A percentile compares a stretch with the other conserved stretches of the same genome.
Conservation (phyloP, 2,329 filamentous ascomycete genomes). For the Chaetoscypha palmicola region DNA sequence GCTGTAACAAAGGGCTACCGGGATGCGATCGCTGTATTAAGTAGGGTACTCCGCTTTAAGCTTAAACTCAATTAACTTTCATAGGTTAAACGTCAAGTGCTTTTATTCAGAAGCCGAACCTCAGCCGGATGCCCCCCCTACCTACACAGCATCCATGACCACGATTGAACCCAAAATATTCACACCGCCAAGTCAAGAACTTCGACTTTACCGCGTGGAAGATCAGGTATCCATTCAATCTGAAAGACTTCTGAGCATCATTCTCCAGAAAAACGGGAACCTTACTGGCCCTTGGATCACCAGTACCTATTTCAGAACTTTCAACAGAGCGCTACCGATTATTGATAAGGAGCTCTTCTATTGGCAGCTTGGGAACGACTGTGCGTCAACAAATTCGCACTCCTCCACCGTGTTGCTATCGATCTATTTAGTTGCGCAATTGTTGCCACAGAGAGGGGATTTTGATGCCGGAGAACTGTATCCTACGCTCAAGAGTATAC, state of each 20-base stretch:
- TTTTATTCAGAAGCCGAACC: slow-evolving; percentile 8
- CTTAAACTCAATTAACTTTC: background rate
- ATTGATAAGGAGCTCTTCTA: slow-evolving; percentile 13
- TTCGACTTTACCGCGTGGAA: slow-evolving; percentile 1
- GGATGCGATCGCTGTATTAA: slow-evolving; percentile 13
- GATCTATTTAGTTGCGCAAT: slow-evolving; percentile 11
- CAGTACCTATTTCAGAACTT: slow-evolving; percentile 10
- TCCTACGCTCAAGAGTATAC: slow-evolving; percentile 11
- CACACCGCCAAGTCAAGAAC: background rate
- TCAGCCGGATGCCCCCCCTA: background rate
- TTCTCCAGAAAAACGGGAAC: slow-evolving; percentile 7
- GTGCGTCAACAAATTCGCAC: slow-evolving; percentile 4
- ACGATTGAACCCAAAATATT: no score
- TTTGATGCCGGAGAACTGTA: slow-evolving; percentile 7
- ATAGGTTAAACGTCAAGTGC: slow-evolving; percentile 10
- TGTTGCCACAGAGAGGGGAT: slow-evolving; percentile 1
- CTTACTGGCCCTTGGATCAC: slow-evolving; percentile 4
- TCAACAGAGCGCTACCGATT: slow-evolving; percentile 11
- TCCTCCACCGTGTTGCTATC: slow-evolving; percentile 12
- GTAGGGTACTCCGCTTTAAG: background rate
- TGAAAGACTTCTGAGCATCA: slow-evolving; percentile 8
- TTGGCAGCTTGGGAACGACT: slow-evolving; percentile 6
- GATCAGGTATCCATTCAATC: slow-evolving; percentile 10
- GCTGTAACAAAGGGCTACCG: slow-evolving; percentile 14
- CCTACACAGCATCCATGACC: background rate